A percentile compares a stretch with the other conserved stretches of the same genome.
phyloP scores from a whole-genome alignment of 2,329 filamentous ascomycete genomes.

The Aspergillus udagawae region DNA sequence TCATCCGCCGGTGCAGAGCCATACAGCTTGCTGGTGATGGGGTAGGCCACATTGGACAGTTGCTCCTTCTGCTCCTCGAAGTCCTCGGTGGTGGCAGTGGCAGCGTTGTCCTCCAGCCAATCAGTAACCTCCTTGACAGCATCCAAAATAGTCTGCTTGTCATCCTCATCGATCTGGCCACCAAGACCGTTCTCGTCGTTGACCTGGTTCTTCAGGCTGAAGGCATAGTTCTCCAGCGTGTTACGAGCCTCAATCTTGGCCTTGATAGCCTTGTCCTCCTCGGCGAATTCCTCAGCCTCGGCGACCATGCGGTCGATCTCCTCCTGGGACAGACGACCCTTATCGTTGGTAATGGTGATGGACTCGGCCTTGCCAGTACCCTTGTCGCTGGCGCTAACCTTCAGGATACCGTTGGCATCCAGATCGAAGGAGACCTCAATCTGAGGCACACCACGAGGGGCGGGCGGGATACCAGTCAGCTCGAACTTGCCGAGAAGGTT shows the following conservation, averaged over 20 bases:
- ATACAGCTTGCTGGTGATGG: conserved; percentile 98
- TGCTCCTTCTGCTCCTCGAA: conserved; percentile 99
- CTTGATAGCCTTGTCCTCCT: conserved; percentile 97
- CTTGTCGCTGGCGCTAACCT: conserved; percentile 95
- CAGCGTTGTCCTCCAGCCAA: conserved; percentile 94
- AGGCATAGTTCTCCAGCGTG: conserved; percentile 97
- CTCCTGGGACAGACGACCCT: conserved; percentile 91
- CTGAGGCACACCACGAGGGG: conserved; percentile 92
- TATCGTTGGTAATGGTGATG: conserved; percentile 99
- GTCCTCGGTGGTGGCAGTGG: conserved; percentile 81
- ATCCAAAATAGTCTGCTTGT: conserved; percentile 94
- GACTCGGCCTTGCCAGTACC: conserved; percentile 95
- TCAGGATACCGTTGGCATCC: conserved; percentile 96
- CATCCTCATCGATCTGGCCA: conserved; percentile 96
- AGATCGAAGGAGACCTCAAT: conserved; percentile 98
- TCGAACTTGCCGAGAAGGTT: conserved; percentile 98
- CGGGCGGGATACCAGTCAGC: conserved; percentile 90
- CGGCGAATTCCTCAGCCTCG: conserved; percentile 97
- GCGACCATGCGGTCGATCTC: conserved; percentile 99
- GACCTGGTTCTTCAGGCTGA: conserved; percentile 98
- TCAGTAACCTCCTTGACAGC: conserved; percentile 95
- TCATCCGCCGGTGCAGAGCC: conserved; percentile 60
- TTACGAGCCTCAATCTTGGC: conserved; percentile 97
- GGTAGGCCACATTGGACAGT: conserved; percentile 92
- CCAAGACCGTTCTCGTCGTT: conserved; percentile 95